phyloP scores from a whole-genome alignment of 163 green algal species.

The Chlamydomonas reinhardtii region DNA sequence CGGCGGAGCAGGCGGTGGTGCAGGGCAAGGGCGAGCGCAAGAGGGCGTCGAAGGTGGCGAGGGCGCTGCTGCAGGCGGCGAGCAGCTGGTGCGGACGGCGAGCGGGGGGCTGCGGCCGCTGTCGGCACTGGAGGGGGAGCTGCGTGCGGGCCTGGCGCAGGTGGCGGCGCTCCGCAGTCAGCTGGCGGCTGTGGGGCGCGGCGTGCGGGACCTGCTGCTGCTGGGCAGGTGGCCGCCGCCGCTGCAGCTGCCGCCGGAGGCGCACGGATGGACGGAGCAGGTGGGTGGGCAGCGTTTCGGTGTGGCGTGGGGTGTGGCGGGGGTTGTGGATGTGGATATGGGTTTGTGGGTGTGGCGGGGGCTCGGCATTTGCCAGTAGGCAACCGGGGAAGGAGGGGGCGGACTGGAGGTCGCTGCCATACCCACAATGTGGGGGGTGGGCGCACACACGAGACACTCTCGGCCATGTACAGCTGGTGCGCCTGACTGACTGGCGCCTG shows the following conservation, averaged over 20 bases:
- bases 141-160: slow-evolving; percentile 38
- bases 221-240: slow-evolving; percentile 45
- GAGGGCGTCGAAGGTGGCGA: not conserved
- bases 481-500: too few relatives aligned
- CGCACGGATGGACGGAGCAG: not conserved
- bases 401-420: too few relatives aligned
- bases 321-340: too few relatives aligned
- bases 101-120: slow-evolving; percentile 26
- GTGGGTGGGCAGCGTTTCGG: too few relatives aligned
- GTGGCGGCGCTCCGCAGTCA: slow-evolving; percentile 36
- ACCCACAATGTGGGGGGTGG: too few relatives aligned
- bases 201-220: slow-evolving; percentile 38
- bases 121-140: slow-evolving; percentile 33
- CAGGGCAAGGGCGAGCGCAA: not conserved
- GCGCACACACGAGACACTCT: too few relatives aligned
- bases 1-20: not conserved
- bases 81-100: slow-evolving; percentile 22
- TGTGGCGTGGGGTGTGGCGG: too few relatives aligned
- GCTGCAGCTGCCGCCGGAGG: slow-evolving; percentile 35
- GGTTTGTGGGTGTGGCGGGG: too few relatives aligned
- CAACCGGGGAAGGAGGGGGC: too few relatives aligned
- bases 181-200: slow-evolving; percentile 32
- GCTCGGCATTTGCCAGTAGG: too few relatives aligned
- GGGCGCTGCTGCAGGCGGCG: not conserved
- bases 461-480: too few relatives aligned